Evolutionary conservation across 768 basidiomycete genomes (phyloP).

Genomic region (Rhizopogon vinicolor): DNA sequence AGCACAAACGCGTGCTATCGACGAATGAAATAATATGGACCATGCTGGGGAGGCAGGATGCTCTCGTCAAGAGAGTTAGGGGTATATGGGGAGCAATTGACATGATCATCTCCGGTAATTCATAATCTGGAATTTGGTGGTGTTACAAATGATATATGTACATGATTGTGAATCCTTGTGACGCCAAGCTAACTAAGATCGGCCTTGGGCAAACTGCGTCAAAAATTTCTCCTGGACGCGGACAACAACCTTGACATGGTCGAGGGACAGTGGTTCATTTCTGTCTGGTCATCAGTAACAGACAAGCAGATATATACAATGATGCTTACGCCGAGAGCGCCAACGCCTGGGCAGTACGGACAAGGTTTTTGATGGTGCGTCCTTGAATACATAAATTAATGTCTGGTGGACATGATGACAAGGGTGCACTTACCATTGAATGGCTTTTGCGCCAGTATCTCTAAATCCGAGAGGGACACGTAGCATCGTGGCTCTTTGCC

Average conservation of each 20-base stretch:
- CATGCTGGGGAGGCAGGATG: constrained; percentile 89
- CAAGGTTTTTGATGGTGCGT: no score
- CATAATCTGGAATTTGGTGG: background rate
- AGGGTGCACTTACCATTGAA: no score
- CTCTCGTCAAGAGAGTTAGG: constrained; percentile 84
- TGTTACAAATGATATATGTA: background rate
- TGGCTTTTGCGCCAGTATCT: no score
- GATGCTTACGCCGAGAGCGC: constrained; percentile 16
- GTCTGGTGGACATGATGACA: no score
- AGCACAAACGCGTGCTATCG: constrained; percentile 34
- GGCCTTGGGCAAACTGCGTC: constrained; percentile 8
- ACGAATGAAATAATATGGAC: constrained; percentile 73
- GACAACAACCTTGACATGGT: constrained; percentile 17
- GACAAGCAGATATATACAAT: background rate
- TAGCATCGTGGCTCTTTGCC: no score
- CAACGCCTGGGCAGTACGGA: constrained; percentile 6
- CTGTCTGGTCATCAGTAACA: background rate
- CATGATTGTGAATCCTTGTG: background rate
- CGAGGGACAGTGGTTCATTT: constrained; percentile 6
- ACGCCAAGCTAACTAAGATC: background rate
- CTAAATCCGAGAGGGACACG: no score
- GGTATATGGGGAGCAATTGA: constrained; percentile 69
- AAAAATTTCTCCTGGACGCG: constrained; percentile 15
- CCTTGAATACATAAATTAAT: no score
- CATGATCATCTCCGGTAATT: background rate